Evolutionary conservation across 1,284 basidiomycete species (phyloP), one percentile per base, ranked within the genome.

Genomic region (Phellopilus nigrolimitatus): DNA sequence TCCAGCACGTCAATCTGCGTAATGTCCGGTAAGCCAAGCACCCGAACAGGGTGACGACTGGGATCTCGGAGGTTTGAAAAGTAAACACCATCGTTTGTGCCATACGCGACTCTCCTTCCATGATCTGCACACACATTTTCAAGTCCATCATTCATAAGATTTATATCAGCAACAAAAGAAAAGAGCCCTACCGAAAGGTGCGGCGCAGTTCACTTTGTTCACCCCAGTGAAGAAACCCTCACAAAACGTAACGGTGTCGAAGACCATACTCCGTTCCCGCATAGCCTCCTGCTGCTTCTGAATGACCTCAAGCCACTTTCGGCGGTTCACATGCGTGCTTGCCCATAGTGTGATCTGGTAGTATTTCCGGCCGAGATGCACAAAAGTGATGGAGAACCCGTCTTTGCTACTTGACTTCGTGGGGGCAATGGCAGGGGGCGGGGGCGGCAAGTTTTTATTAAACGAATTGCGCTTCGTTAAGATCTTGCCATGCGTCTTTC

Each of bases 21-120:
- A 15, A 99, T 95, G 59, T 95, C 92, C 38, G 88, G 74, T 15
- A 98, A 70, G 15, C 88, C 88, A 53, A 99, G 78, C 30, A 99
- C 93, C 68, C 94, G 94, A 39, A 91, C 76, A 0, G 97, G 97
- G 47, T 91, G 89, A 54, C 85, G 81, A 57, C 81, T 79, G 49
- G 76, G 71, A 44, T 90, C 85, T 46, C 84, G 78, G 37, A 97
- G 70, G 63, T 97, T 91, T 17, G 91, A 91, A 54, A 99, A 79
- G 66, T 97, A 99, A 28, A 99, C 88, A 25, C 97, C 97, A 57
- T 97, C 94, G 62, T 97, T 91, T 3, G 94, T 97, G 19, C 97
- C 97, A 67, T 97, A 99, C 19, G 95, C 94, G 62, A 97, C 83
- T 56, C 88, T 79, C 60, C 88, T 78, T 5, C 95, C 95, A 58